Conservation (phyloP, 2,329 filamentous ascomycete species). For the Colletotrichum phormii region DNA sequence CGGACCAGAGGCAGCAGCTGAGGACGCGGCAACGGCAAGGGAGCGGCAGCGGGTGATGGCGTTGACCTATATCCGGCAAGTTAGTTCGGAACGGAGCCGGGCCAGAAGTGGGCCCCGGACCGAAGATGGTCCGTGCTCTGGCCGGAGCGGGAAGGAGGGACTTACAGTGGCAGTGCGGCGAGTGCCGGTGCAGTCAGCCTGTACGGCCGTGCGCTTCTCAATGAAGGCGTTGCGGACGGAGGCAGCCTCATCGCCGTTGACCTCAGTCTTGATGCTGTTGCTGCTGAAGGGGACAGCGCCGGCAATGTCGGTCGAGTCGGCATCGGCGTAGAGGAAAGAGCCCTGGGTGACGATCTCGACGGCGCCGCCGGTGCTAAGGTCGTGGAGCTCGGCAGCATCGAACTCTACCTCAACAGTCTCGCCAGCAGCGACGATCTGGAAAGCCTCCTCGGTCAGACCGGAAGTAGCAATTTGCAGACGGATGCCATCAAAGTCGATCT, state of each 20-base stretch:
- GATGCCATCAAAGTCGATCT: slow-evolving; percentile 63
- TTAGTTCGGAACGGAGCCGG: neutral
- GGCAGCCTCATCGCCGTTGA: slow-evolving; percentile 67
- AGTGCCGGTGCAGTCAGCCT: slow-evolving; percentile 65
- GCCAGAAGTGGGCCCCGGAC: neutral
- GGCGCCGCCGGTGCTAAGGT: slow-evolving; percentile 61
- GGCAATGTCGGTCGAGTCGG: slow-evolving; percentile 63
- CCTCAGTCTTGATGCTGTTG: slow-evolving; percentile 67
- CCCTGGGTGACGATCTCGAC: slow-evolving; percentile 68
- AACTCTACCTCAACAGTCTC: slow-evolving; percentile 64
- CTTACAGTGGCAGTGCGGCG: slow-evolving; percentile 53
- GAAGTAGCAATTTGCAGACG: slow-evolving; percentile 59
- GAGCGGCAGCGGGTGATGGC: slow-evolving; percentile 66
- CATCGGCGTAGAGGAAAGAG: slow-evolving; percentile 65
- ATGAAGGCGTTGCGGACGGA: slow-evolving; percentile 58
- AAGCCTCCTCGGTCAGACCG: slow-evolving; percentile 60
- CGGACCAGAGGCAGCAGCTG: slow-evolving; percentile 61
- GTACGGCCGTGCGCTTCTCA: slow-evolving; percentile 61
- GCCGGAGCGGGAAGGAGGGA: neutral
- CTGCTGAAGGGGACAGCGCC: slow-evolving; percentile 68
- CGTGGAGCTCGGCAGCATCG: slow-evolving; percentile 67
- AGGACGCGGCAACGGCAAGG: slow-evolving; percentile 64
- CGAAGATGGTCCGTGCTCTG: neutral
- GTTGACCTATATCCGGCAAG: slow-evolving; percentile 41
- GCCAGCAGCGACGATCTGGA: slow-evolving; percentile 60